Base-by-base conservation (phyloP, 371 early-diverging fungal genomes). In the Encephalitozoon hellem region DNA sequence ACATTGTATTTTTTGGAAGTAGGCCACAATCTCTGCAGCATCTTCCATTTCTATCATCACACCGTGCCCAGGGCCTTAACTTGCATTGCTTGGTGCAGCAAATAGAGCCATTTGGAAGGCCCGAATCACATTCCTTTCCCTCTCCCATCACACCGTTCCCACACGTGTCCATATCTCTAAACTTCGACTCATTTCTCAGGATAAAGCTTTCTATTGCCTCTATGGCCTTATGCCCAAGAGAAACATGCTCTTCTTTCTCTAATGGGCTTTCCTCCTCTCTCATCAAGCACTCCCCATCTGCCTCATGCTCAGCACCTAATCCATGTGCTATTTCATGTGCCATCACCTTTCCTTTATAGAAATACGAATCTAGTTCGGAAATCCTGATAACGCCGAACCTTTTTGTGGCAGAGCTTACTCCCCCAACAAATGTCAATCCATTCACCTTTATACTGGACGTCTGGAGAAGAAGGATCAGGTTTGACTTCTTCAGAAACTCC, bases 251-350 rank as follows among this genome's bases (percentile, higher is more conserved):
- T 9, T 65, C 73, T 15, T 65, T 65, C 18, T 67, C 45, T n/a
- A 43, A 39, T 18, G 47, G 26, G 67, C 41, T 38, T 2, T 11
- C 26, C 23, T 51, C 39, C 9, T 63, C 52, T 43, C 32, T 66
- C 51, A 73, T 55, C 39, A 66, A 26, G 18, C 69, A 49, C 26
- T 9, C 4, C 28, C 1, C n/a, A 9, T 52, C 54, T 21, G 26
- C 8, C 39, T 67, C 68, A 32, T 76, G 77, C 6, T 63, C 9
- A 47, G 49, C 69, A n/a, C 77, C 77, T 5, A 76, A 21, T 1
- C 54, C 38, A 54, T 76, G 77, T 71, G 70, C 52, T 43, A 76
- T 70, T 38, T 76, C 77, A 67, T 76, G 77, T 32, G 69, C 77
- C 25, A 76, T 9, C 18, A 76, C 66, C 70, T 65, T 76, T 11